phyloP scores from a whole-genome alignment of 1,139 yeast genomes.

The Blastobotrys arbuscula region DNA sequence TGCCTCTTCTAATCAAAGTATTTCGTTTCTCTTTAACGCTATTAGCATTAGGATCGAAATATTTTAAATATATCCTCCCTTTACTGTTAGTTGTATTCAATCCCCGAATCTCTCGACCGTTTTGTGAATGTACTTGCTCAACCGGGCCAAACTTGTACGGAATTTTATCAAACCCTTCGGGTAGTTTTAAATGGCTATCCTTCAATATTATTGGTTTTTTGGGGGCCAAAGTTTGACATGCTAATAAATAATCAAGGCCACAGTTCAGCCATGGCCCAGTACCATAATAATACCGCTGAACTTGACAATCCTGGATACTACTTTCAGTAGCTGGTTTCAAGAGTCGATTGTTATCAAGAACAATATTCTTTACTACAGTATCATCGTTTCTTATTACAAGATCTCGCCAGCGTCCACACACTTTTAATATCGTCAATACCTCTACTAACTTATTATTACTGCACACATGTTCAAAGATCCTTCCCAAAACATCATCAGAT shows the following conservation, averaged over 20 bases:
- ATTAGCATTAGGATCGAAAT: background rate
- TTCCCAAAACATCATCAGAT: background rate
- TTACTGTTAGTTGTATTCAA: background rate
- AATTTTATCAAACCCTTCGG: constrained; percentile 1
- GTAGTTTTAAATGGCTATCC: background rate
- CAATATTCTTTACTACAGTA: background rate
- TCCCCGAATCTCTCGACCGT: constrained; percentile 5
- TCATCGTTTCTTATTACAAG: background rate
- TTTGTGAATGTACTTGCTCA: constrained; percentile 4
- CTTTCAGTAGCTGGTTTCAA: background rate
- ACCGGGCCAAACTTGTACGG: constrained; percentile 5
- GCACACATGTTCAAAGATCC: background rate
- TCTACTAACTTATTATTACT: background rate
- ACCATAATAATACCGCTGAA: background rate
- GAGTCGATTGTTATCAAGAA: background rate
- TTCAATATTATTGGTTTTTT: background rate
- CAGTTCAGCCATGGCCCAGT: constrained; percentile 2
- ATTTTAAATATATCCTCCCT: constrained; percentile 4
- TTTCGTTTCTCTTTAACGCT: background rate
- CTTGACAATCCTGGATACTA: too few species aligned
- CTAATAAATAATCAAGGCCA: background rate
- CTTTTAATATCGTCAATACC: background rate
- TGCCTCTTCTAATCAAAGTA: background rate
- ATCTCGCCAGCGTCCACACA: constrained; percentile 3
- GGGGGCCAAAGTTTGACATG: background rate